Base-by-base conservation (phyloP, 23 red algal genomes). In the Agarophyton chilense region DNA sequence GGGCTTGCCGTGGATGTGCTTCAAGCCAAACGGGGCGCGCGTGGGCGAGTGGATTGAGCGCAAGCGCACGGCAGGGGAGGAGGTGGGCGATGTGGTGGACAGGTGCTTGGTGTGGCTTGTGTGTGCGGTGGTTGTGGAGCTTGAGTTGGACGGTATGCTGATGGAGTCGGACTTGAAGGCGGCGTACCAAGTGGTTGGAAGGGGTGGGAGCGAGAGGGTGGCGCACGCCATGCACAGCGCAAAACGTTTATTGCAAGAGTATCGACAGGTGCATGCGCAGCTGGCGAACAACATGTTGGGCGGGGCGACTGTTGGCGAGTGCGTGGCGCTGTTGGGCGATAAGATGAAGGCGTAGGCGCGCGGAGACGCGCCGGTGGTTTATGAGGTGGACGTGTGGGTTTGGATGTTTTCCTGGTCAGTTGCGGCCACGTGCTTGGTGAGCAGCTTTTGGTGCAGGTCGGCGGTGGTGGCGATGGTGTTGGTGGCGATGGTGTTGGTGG, bases 1-100 rank as follows among this genome's bases (percentile, higher is more conserved):
- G 8, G 87, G 94, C 10, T 61, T 96, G 66, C 94, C 88, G 16
- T 96, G 84, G 83, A 73, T 92, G 4, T 92, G 82, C 76, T 96
- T 87, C 70, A 75, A 72, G 52, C 94, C 94, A 36, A 82, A 92
- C 39, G 47, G 66, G 32, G 41, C 31, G 64, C 90, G 76, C 16
- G 38, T 93, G 14, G 53, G 49, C 11, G 40, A 62, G 40, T 58
- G 57, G 63, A 63, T 54, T 25, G 79, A 36, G n/a, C 31, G 43
- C 19, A 55, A 73, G 65, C 36, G 10, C 32, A 42, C 32, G 26
- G 89, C 38, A 40, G 79, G 52, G 2, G 82, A 87, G 4, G 60
- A 52, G 54, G 33, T 71, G 55, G 44, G 71, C 24, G 72, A 54
- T 32, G 10, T 46, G 10, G 26, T 96, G 4, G 83, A 96, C 28